Evolutionary conservation across 2,329 filamentous ascomycete species (phyloP).

Genomic region (Chaetomium sp.): DNA sequence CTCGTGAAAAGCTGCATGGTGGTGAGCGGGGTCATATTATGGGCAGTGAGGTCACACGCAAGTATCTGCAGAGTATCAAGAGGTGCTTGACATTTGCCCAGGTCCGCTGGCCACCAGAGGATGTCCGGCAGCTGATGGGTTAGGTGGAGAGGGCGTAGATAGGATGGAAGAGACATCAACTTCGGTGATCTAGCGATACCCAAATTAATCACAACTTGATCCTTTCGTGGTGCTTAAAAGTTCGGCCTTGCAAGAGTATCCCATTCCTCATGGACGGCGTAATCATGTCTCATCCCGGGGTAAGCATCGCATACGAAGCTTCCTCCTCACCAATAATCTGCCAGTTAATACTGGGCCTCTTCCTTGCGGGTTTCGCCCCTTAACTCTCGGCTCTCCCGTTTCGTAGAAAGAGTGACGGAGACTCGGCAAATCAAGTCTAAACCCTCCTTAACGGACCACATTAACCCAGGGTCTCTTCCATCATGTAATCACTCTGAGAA

Average conservation of each 20-base stretch:
- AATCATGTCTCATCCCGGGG: too few relatives aligned
- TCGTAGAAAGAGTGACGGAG: too few relatives aligned
- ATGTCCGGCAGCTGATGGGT: slow-evolving; percentile 92
- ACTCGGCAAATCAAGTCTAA: neutral
- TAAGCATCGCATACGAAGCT: too few relatives aligned
- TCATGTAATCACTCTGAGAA: neutral
- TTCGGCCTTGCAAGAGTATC: neutral
- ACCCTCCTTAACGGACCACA: neutral
- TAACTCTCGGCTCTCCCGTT: too few relatives aligned
- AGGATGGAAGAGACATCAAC: neutral
- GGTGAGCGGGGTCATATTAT: slow-evolving; percentile 88
- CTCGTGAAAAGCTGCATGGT: slow-evolving; percentile 89
- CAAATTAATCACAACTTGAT: neutral
- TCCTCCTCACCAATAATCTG: too few relatives aligned
- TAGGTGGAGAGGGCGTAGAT: slow-evolving; percentile 30
- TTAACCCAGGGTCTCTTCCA: slow-evolving; percentile 15
- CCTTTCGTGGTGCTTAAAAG: neutral
- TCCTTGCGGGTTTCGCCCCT: too few relatives aligned
- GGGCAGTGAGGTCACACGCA: slow-evolving; percentile 91
- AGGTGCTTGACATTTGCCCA: slow-evolving; percentile 93
- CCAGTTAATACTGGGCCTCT: too few relatives aligned
- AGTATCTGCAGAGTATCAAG: slow-evolving; percentile 97
- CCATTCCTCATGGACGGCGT: neutral
- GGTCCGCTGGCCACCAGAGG: slow-evolving; percentile 89
- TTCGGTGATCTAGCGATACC: slow-evolving; percentile 14